A percentile compares a stretch with the other conserved stretches of the same genome.
Conservation (phyloP, 495 filamentous ascomycete species). For the Tuber calosporum region DNA sequence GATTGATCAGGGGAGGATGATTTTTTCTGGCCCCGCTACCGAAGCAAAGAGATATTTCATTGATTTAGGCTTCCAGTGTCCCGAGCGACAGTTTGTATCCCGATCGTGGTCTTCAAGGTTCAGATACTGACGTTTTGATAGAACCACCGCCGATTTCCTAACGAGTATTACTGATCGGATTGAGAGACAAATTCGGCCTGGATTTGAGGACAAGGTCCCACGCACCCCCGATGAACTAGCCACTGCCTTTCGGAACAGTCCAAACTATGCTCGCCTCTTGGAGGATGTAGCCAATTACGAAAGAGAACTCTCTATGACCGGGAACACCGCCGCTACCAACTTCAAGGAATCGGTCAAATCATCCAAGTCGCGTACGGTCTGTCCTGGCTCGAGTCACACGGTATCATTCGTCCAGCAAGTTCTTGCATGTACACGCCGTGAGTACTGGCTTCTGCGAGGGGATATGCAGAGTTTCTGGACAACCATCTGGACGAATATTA, state of each 20-base stretch:
- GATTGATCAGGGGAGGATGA: slow-evolving; percentile 58
- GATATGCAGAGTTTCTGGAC: slow-evolving; percentile 65
- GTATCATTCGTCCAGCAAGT: slow-evolving; percentile 64
- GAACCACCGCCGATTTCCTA: slow-evolving; percentile 64
- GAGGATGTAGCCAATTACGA: slow-evolving; percentile 55
- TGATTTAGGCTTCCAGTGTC: slow-evolving; percentile 55
- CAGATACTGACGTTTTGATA: slow-evolving; percentile 37
- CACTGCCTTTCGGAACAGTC: slow-evolving; percentile 50
- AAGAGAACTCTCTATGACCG: slow-evolving; percentile 51
- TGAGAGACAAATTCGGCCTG: slow-evolving; percentile 56
- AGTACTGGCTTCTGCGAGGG: slow-evolving; percentile 65
- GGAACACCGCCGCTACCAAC: slow-evolving; percentile 57
- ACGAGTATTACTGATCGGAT: slow-evolving; percentile 60
- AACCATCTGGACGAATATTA: slow-evolving; percentile 65
- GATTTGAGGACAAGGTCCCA: slow-evolving; percentile 54
- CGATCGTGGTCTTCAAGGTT: slow-evolving; percentile 48
- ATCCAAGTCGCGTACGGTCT: slow-evolving; percentile 50
- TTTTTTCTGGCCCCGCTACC: slow-evolving; percentile 57
- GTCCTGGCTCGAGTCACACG: slow-evolving; percentile 51
- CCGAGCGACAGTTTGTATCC: slow-evolving; percentile 19
- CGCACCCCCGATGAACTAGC: slow-evolving; percentile 61
- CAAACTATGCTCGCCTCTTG: slow-evolving; percentile 38
- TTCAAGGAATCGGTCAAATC: slow-evolving; percentile 63
- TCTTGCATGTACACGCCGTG: slow-evolving; percentile 59
- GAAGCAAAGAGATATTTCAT: slow-evolving; percentile 61